phyloP scores from a whole-genome alignment of 2,329 filamentous ascomycete genomes.

The Pyricularia grisea region DNA sequence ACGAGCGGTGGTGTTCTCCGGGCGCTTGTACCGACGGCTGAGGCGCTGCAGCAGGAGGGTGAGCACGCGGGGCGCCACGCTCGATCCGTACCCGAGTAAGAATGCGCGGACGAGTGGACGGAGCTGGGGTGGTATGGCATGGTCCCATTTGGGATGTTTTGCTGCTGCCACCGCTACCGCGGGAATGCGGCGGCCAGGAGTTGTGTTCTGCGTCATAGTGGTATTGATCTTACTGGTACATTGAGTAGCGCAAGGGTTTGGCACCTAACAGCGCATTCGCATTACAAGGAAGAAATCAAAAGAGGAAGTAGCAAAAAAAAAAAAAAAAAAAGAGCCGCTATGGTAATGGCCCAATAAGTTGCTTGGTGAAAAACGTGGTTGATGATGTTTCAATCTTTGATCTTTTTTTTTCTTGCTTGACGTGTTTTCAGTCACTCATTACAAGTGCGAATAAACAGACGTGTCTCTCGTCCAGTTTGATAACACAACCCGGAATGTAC shows the following conservation, averaged over 20 bases:
- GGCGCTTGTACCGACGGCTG: conserved; percentile 27
- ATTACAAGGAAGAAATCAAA: background rate
- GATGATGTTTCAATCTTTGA: background rate
- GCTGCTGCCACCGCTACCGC: background rate
- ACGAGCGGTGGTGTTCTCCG: conserved; percentile 16
- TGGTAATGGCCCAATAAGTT: background rate
- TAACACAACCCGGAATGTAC: background rate
- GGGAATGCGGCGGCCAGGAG: background rate
- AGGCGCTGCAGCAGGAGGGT: conserved; percentile 43
- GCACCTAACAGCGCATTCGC: background rate
- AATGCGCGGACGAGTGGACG: conserved; percentile 51
- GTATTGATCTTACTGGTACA: background rate
- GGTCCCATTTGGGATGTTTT: conserved; percentile 12
- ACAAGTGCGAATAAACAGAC: background rate
- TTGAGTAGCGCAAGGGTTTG: background rate
- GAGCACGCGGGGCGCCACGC: conserved; percentile 46
- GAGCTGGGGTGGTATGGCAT: conserved; percentile 36
- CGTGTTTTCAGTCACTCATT: background rate
- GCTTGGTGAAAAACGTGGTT: background rate
- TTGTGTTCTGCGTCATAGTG: background rate
- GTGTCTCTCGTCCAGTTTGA: background rate
- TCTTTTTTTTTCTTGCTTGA: background rate
- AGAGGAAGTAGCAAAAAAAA: background rate
- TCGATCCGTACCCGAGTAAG: conserved; percentile 49
- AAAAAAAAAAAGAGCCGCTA: background rate